Evolutionary conservation across 257 asterid genomes (phyloP), one percentile per base, ranked within the genome.

Genomic region (Avicennia marina): DNA sequence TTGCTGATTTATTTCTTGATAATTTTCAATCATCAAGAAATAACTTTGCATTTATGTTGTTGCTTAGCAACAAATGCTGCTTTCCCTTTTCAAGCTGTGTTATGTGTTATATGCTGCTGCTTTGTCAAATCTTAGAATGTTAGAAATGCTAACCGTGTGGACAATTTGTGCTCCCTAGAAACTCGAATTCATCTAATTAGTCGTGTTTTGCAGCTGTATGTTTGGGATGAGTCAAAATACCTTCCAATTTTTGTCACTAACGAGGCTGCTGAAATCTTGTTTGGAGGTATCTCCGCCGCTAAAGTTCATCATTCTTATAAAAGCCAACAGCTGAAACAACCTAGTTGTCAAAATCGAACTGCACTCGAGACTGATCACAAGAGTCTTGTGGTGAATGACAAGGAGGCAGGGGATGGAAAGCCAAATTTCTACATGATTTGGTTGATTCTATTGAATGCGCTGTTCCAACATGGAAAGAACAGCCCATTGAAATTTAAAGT

Each of bases 181-280:
- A n/a, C n/a, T n/a, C n/a, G n/a, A n/a, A n/a, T n/a, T n/a, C n/a
- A n/a, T n/a, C n/a, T n/a, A n/a, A n/a, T n/a, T n/a, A n/a, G n/a
- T n/a, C n/a, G n/a, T n/a, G n/a, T 67, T 29, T 51, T 67, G 66
- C 89, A 86, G 87, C 68, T 86, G 47, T 83, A 86, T 16, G 87
- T 78, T 27, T 80, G 85, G 84, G 95, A 86, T 48, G 93, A 78
- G 60, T 51, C 68, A 19, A 68, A 71, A 56, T 74, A 78, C 64
- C 73, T 77, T 43, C 86, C 93, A 3, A 70, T 80, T 72, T 63
- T 71, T 2, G 89, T 86, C 44, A 55, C 47, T 33, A 83, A 83
- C 64, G 76, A 74, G 70, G 89, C 89, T 4, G 91, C 91, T 63
- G 80, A 82, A 53, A 43, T 76, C 46, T 63, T 82, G 53, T 82